phyloP scores from a whole-genome alignment of 257 asterid species.

The Osmanthus fragrans region DNA sequence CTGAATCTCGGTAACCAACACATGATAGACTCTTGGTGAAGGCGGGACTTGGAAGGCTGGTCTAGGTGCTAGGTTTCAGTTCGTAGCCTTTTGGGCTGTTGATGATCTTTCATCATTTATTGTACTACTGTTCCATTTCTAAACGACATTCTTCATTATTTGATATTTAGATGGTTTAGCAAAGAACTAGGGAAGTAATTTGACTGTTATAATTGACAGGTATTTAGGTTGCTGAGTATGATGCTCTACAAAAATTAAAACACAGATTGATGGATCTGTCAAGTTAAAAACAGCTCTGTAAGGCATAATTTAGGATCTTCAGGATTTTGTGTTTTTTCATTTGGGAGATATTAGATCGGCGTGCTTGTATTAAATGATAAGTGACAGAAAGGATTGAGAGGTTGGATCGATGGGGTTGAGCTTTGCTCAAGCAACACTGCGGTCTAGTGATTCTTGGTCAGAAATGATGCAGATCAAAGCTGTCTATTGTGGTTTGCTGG shows the following conservation, averaged over 20 bases:
- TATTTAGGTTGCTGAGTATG: not conserved
- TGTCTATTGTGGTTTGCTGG: not conserved
- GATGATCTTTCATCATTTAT: not conserved
- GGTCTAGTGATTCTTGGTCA: conserved; percentile 12
- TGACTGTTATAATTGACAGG: not conserved
- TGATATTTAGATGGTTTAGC: not conserved
- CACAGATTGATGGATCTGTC: not conserved
- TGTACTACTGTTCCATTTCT: not conserved
- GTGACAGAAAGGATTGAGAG: conserved; percentile 2
- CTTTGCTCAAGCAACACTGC: conserved; percentile 6
- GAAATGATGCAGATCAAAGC: not conserved
- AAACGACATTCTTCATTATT: not conserved
- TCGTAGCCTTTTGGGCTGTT: not conserved
- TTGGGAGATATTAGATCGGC: not conserved
- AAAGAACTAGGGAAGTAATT: not conserved
- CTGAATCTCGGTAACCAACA: not conserved
- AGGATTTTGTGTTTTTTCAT: not conserved
- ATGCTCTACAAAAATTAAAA: not conserved
- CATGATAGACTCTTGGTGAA: not conserved
- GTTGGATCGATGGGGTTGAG: conserved; percentile 9
- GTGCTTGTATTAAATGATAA: conserved; percentile 4
- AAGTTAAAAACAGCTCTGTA: not conserved
- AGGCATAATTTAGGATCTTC: not conserved
- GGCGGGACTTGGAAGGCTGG: not conserved
- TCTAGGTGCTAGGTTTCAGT: not conserved